These are phyloP conservation scores for Arthrobotrys pseudoclavata DNA, from an alignment of 2,329 filamentous ascomycete genomes.

Conservation along the genomic window DNA sequence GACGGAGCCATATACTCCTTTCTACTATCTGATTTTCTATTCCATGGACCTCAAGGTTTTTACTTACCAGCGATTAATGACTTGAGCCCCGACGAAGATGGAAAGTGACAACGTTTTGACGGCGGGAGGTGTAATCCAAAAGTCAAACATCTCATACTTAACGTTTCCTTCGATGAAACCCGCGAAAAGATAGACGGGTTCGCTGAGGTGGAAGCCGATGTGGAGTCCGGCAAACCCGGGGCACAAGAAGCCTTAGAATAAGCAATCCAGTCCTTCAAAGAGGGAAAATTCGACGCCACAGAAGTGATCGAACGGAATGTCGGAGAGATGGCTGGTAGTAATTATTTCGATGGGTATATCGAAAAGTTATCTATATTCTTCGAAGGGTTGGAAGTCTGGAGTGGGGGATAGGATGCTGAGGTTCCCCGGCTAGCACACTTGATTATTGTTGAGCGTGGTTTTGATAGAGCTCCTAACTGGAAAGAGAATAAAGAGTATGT, in stretches of 20 bases:
- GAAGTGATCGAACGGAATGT: background rate
- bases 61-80: constrained; percentile 29
- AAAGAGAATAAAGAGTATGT: background rate
- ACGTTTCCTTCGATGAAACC: constrained; percentile 23
- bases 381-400: constrained; percentile 1
- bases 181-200: background rate
- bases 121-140: constrained; percentile 37
- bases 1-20: constrained; percentile 1
- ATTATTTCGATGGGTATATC: constrained; percentile 27
- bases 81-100: background rate
- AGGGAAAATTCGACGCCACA: background rate
- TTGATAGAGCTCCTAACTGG: constrained; percentile 20
- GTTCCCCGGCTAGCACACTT: background rate
- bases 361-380: constrained; percentile 18
- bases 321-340: background rate
- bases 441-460: background rate
- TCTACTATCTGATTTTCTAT: constrained; percentile 29
- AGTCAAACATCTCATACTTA: constrained; percentile 29
- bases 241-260: background rate
- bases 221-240: background rate
- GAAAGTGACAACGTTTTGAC: background rate
- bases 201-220: background rate
- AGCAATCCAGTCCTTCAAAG: background rate
- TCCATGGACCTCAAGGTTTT: constrained; percentile 43
- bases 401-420: background rate